These are phyloP conservation scores for Dentipellis sp. DNA, from an alignment of 768 basidiomycete species.

Conservation along the genomic window DNA sequence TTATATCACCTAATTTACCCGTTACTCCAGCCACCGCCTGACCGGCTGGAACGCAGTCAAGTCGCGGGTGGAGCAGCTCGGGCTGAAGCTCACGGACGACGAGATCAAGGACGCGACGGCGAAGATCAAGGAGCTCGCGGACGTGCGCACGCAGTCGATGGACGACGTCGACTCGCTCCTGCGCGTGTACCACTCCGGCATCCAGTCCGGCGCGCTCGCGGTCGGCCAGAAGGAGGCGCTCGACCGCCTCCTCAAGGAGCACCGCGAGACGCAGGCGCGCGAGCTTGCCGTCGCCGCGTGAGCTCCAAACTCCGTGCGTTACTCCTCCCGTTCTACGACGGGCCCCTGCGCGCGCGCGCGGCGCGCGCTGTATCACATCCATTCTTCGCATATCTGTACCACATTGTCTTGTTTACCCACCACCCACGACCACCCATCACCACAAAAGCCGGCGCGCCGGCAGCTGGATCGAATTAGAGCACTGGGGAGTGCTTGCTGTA, in stretches of 20 bases:
- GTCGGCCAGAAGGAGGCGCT: constrained; percentile 92
- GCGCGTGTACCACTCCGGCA: constrained; percentile 91
- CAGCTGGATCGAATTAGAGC: no score
- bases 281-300: not conserved
- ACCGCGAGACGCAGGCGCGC: constrained; percentile 35
- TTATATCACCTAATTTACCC: not conserved
- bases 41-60: constrained; percentile 99
- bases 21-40: constrained; percentile 62
- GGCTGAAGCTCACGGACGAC: constrained; percentile 81
- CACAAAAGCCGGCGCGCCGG: no score
- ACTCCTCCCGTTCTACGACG: not conserved
- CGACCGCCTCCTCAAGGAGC: constrained; percentile 76
- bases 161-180: constrained; percentile 97
- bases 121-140: constrained; percentile 99
- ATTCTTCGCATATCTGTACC: no score
- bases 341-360: no score
- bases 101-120: constrained; percentile 98
- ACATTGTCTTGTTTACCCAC: no score
- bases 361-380: no score
- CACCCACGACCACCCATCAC: no score
- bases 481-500: no score
- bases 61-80: constrained; percentile 96
- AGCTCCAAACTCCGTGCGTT: not conserved
- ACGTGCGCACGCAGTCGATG: constrained; percentile 97
- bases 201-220: constrained; percentile 83